Conservation (phyloP, 208 protist genomes). For the Leishmania lainsoni region DNA sequence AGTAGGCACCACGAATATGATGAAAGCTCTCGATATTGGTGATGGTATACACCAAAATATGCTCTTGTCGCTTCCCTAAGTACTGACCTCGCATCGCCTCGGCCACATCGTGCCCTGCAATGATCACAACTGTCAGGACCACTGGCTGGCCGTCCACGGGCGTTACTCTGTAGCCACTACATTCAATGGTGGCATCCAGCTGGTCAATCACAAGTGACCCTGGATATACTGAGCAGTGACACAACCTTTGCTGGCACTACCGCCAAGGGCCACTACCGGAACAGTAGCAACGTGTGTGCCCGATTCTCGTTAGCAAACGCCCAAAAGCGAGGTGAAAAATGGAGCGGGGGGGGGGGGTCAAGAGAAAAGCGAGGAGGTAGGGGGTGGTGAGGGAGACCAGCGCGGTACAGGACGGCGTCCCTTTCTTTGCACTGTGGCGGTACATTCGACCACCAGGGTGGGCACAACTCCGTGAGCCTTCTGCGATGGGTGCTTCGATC, state of each 20-base stretch:
- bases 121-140: constrained; percentile 93
- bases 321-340: neutral
- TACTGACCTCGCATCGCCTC: constrained; percentile 64
- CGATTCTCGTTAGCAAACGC: neutral
- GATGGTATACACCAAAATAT: constrained; percentile 77
- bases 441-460: too few species aligned
- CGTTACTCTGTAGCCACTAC: constrained; percentile 64
- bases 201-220: constrained; percentile 64
- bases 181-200: constrained; percentile 87
- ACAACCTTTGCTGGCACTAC: constrained; percentile 71
- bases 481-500: too few species aligned
- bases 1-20: constrained; percentile 44
- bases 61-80: constrained; percentile 48
- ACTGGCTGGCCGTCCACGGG: constrained; percentile 76
- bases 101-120: constrained; percentile 93
- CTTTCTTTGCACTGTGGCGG: too few species aligned
- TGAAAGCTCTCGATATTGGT: constrained; percentile 76
- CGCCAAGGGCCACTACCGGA: constrained; percentile 61
- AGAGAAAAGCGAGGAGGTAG: too few species aligned
- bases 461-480: too few species aligned
- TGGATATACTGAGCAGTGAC: constrained; percentile 78
- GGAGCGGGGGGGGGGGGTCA: neutral
- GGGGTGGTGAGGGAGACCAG: too few species aligned
- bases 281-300: constrained; percentile 39
- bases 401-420: too few species aligned